A percentile compares a stretch with the other conserved stretches of the same genome.
phyloP scores from a whole-genome alignment of 2,329 filamentous ascomycete genomes.

The Zymoseptoria pseudotritici region DNA sequence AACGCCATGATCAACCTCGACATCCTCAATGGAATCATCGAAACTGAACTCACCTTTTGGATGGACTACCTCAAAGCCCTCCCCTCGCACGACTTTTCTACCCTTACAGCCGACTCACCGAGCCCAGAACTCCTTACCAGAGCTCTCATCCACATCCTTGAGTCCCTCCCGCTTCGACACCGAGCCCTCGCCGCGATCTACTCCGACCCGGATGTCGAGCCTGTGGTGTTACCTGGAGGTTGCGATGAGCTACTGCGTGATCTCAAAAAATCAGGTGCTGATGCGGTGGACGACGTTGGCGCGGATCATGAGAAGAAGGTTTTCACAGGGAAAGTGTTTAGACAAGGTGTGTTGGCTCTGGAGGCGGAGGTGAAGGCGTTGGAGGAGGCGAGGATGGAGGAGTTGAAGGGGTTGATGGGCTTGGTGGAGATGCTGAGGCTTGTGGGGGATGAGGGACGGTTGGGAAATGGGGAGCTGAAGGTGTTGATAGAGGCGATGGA shows the following conservation, averaged over 20 bases:
- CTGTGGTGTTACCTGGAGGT: neutral
- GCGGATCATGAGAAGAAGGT: slow-evolving; percentile 4
- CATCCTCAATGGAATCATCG: slow-evolving; percentile 4
- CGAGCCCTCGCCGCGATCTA: slow-evolving; percentile 7
- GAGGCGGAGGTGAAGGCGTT: slow-evolving; percentile 7
- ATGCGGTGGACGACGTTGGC: slow-evolving; percentile 1
- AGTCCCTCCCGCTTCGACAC: slow-evolving; percentile 9
- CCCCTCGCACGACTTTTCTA: neutral
- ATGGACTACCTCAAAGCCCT: slow-evolving; percentile 6
- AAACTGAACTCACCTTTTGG: slow-evolving; percentile 7
- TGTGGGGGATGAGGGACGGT: slow-evolving; percentile 2
- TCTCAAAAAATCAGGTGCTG: neutral
- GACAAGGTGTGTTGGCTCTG: slow-evolving; percentile 1
- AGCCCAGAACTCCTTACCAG: neutral
- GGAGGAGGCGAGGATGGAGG: slow-evolving; percentile 10
- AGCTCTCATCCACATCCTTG: slow-evolving; percentile 8
- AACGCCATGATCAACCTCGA: neutral
- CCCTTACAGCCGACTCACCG: neutral
- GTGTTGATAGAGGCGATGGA: slow-evolving; percentile 9
- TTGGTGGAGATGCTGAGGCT: slow-evolving; percentile 8
- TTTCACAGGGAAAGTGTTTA: slow-evolving; percentile 7
- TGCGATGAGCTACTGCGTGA: slow-evolving; percentile 1
- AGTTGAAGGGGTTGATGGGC: slow-evolving; percentile 6
- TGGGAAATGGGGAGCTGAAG: slow-evolving; percentile 5
- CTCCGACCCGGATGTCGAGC: neutral